Evolutionary conservation across 352 stramenopile genomes (phyloP).

Genomic region (Phytophthora palmivora): DNA sequence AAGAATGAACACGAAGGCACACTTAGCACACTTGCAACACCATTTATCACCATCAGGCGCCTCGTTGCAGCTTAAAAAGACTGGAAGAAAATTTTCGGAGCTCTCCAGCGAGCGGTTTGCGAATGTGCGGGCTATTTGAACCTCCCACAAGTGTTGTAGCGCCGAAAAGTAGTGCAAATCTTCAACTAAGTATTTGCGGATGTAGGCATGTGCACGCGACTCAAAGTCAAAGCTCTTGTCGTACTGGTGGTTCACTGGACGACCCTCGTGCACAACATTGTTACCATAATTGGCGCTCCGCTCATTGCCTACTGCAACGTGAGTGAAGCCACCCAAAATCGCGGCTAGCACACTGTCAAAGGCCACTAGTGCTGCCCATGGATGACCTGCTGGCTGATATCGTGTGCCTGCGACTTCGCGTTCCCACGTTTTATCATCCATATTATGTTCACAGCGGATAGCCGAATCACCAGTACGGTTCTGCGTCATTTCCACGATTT

Average conservation of each 20-base stretch:
- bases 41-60: slow-evolving; percentile 42
- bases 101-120: slow-evolving; percentile 32
- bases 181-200: slow-evolving; percentile 42
- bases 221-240: slow-evolving; percentile 62
- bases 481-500: slow-evolving; percentile 42
- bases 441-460: slow-evolving; percentile 44
- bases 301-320: slow-evolving; percentile 50
- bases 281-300: slow-evolving; percentile 52
- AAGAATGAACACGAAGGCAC: slow-evolving; percentile 50
- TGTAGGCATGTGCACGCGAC: slow-evolving; percentile 39
- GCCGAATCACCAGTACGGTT: slow-evolving; percentile 19
- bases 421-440: slow-evolving; percentile 43
- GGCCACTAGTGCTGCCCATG: slow-evolving; percentile 45
- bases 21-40: slow-evolving; percentile 54
- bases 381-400: slow-evolving; percentile 43
- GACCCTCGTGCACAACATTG: slow-evolving; percentile 41
- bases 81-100: slow-evolving; percentile 35
- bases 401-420: slow-evolving; percentile 28
- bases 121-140: slow-evolving; percentile 52
- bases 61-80: slow-evolving; percentile 59
- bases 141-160: slow-evolving; percentile 52
- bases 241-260: slow-evolving; percentile 51
- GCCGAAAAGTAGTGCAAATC: slow-evolving; percentile 55
- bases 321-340: slow-evolving; percentile 39
- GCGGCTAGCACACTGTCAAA: slow-evolving; percentile 50